Evolutionary conservation across 176 grass and related monocot species (phyloP).

Genomic region (Lolium multiflorum): DNA sequence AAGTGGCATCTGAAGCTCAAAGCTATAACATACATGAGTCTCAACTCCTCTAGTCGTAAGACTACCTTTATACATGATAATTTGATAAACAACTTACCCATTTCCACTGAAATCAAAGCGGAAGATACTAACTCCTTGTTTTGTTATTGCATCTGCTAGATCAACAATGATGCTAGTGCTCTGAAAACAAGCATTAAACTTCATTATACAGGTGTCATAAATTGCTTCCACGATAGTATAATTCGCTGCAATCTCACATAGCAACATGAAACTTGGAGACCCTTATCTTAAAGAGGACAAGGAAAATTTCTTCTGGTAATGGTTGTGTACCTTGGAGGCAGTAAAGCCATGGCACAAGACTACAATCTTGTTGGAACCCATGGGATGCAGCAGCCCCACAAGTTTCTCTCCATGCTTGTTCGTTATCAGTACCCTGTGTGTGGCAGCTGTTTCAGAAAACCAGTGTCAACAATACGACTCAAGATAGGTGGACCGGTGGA

Average conservation of each 20-base stretch:
- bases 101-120: conserved; percentile 97
- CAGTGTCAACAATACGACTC: not conserved
- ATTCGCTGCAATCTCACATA: not conserved
- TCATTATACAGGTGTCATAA: not conserved
- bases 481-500: not conserved
- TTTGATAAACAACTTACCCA: conserved; percentile 59
- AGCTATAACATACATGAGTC: not conserved
- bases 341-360: conserved; percentile 87
- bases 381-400: conserved; percentile 68
- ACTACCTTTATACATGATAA: not conserved
- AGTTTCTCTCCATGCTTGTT: conserved; percentile 86
- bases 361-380: conserved; percentile 69
- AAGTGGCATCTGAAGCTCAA: conserved; percentile 6
- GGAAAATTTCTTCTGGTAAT: not conserved
- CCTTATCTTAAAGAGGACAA: conserved; percentile 3
- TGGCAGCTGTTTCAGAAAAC: conserved; percentile 38
- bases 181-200: conserved; percentile 51
- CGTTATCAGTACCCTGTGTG: conserved; percentile 54
- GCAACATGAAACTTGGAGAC: not conserved
- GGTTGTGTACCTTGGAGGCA: conserved; percentile 62
- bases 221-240: not conserved
- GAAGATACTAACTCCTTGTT: conserved; percentile 64
- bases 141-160: conserved; percentile 63
- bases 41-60: conserved; percentile 2
- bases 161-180: conserved; percentile 62